Base-by-base conservation (phyloP, 345 rosid genomes). In the Draba incana region DNA sequence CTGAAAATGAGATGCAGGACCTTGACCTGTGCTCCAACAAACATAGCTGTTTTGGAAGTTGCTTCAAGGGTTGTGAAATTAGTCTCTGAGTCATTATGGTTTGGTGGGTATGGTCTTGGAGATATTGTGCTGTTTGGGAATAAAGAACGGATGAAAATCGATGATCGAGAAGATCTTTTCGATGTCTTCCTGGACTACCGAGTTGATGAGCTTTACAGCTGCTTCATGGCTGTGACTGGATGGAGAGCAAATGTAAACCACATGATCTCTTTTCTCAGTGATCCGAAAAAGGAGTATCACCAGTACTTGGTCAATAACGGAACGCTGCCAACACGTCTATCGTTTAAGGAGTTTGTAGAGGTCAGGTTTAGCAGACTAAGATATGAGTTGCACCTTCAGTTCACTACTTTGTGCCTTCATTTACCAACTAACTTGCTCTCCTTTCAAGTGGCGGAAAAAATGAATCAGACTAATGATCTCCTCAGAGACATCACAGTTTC, bases 11-110 rank as follows among this genome's bases (percentile, higher is more conserved):
- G 70, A 37, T 82, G 81, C 52, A 71, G 81, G 59, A 75, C 85
- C 2, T 25, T 82, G 42, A 75, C 81, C 27, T 84, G 89, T 39
- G 76, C 89, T 44, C 89, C 89, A 24, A 80, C 88, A 13, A 82
- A 80, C 66, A 72, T 70, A 49, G 83, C 84, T 3, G 78, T 82
- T 13, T 3, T 71, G 64, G 78, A 82, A 77, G 81, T 84, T 56
- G 62, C 79, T 6, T 62, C 79, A 33, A 49, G 83, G 68, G 47
- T 82, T 38, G 47, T 77, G 57, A 68, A 50, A 0, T 15, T 67
- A 57, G 70, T 79, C 27, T 39, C 16, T 2, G 67, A 69, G 28
- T 53, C 79, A 4, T 35, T 48, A 24, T 48, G 43, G 23, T 25
- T 55, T 46, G 68, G 31, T 27, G 71, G 78, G 1, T 76, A 70